Evolutionary conservation across 371 early-diverging fungal species (phyloP), one percentile per base, ranked within the genome.

Genomic region (Capillidium heterosporum): DNA sequence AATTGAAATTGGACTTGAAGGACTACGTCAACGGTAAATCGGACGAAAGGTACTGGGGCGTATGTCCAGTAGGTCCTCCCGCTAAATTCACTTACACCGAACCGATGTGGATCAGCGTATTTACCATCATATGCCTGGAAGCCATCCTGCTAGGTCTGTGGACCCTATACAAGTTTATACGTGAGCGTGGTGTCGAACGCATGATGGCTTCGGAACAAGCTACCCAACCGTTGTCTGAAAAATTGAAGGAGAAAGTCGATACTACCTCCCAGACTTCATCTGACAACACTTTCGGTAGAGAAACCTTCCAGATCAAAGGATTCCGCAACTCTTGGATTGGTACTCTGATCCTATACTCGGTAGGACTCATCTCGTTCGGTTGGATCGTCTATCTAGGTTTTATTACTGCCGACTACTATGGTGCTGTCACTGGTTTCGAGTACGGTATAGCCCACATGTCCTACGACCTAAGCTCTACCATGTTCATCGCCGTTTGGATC

Each of bases 391-490:
- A 82, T 50, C 60, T 87, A 57, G 74, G 72, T 19, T 64, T 80
- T 48, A 63, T 87, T 28, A 77, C 79, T 32, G 70, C 75, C 19
- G 86, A 86, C 63, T 81, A 84, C 68, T 87, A 77, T 60, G 71
- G 69, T 31, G 70, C 65, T 23, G 63, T 78, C 59, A 53, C 64
- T 24, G 61, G 71, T n/a, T 56, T 59, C 32, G 57, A 58, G 11
- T 68, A 66, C 52, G 61, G 66, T n/a, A 65, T 77, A 10, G 77
- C 78, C 57, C 68, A 71, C 19, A 39, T 26, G 50, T 61, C 70
- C 58, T 72, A 73, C 32, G 73, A 78, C 52, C 64, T 73, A 24
- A 74, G 79, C 1, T 76, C 76, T 43, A 67, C 70, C 21, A 75
- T 80, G 42, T 84, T 83, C 57, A 74, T 77, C 48, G 69, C 77